Conservation (phyloP, 1,139 yeast genomes). For the Yamadazyma buinensis region DNA sequence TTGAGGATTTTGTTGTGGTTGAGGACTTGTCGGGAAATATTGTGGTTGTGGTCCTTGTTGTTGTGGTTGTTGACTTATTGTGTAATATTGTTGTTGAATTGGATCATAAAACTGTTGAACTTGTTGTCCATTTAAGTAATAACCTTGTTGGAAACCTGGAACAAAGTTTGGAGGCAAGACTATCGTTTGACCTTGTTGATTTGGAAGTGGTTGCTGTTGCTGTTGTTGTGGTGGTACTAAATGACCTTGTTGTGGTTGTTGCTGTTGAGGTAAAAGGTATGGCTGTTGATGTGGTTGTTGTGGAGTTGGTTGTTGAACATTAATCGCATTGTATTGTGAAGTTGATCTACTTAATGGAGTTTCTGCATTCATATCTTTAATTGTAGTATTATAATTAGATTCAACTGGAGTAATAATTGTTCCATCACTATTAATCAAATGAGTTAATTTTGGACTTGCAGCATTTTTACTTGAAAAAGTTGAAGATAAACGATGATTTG, state of each 20-base stretch:
- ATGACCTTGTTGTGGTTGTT: slow-evolving; percentile 7
- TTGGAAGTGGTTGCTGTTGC: slow-evolving; percentile 5
- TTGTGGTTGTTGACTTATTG: slow-evolving; percentile 36
- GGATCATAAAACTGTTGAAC: slow-evolving; percentile 44
- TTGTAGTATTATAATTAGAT: slow-evolving; percentile 9
- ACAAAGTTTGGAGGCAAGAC: slow-evolving; percentile 18
- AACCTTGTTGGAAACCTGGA: slow-evolving; percentile 18
- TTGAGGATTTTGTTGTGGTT: slow-evolving; percentile 17
- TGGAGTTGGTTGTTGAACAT: slow-evolving; percentile 7
- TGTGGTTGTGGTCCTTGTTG: slow-evolving; percentile 31
- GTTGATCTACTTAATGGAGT: slow-evolving; percentile 9
- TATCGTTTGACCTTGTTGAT: slow-evolving; percentile 6
- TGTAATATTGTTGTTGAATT: slow-evolving; percentile 45
- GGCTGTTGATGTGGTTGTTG: slow-evolving; percentile 10
- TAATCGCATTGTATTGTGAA: slow-evolving; percentile 4
- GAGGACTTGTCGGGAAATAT: slow-evolving; percentile 37
- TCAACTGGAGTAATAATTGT: slow-evolving; percentile 45
- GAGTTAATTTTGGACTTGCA: slow-evolving; percentile 34
- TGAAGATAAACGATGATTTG: slow-evolving; percentile 28
- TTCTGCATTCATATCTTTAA: slow-evolving; percentile 9
- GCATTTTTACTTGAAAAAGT: slow-evolving; percentile 29
- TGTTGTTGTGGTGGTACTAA: slow-evolving; percentile 8
- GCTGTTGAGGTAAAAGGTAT: slow-evolving; percentile 11
- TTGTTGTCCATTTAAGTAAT: slow-evolving; percentile 18
- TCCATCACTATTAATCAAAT: slow-evolving; percentile 48